Percentiles rank a stretch among this genome's conserved stretches.
Evolutionary conservation across 2,329 filamentous ascomycete species (phyloP).

Genomic region (Fusarium tricinctum): DNA sequence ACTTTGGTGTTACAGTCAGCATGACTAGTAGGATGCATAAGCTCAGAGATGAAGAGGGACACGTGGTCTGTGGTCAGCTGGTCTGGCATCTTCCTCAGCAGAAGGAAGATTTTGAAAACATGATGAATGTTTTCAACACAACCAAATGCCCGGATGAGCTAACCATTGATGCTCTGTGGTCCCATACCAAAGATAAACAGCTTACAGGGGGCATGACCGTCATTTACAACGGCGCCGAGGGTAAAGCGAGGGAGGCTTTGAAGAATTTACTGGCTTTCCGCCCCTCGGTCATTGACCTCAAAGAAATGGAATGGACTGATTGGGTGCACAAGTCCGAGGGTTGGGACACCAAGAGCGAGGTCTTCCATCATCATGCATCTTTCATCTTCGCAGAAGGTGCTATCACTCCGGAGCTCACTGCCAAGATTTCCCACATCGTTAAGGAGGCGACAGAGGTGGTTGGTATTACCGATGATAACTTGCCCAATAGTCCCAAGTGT

Average conservation of each 20-base stretch:
- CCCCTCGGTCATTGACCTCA: neutral
- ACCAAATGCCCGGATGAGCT: conserved; percentile 4
- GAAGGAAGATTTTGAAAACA: neutral
- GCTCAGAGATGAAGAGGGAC: neutral
- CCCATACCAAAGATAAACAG: conserved; percentile 2
- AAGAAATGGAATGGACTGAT: conserved; percentile 9
- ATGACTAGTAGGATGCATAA: conserved; percentile 8
- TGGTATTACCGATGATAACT: too few species aligned
- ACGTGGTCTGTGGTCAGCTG: conserved; percentile 1
- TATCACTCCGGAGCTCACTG: too few species aligned
- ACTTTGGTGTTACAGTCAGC: conserved; percentile 12
- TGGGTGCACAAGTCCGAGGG: conserved; percentile 3
- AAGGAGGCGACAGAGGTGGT: too few species aligned
- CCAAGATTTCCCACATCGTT: too few species aligned
- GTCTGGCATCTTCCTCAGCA: conserved; percentile 13
- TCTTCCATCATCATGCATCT: conserved; percentile 3
- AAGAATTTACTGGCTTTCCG: neutral
- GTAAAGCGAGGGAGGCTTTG: neutral
- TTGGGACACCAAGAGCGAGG: neutral
- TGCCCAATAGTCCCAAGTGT: too few species aligned
- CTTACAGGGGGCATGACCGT: conserved; percentile 8
- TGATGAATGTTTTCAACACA: conserved; percentile 7
- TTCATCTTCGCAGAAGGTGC: too few species aligned
- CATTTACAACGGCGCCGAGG: conserved; percentile 8
- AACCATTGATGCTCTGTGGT: conserved; percentile 13